Percentiles rank a stretch among this genome's conserved stretches.
Evolutionary conservation across 2,329 filamentous ascomycete species (phyloP).

Genomic region (Fusarium dimerum): DNA sequence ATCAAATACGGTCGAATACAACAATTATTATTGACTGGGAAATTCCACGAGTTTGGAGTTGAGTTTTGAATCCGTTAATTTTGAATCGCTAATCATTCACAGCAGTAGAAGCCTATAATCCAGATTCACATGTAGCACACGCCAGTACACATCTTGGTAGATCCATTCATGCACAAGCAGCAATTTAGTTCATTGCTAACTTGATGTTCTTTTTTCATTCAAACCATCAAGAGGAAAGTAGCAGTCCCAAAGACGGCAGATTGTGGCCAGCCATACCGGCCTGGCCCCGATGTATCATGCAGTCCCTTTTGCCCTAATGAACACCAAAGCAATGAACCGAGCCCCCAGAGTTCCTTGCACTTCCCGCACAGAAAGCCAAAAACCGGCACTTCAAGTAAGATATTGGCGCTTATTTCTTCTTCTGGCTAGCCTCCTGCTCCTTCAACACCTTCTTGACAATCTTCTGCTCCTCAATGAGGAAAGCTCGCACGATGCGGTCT

Average conservation of each 20-base stretch:
- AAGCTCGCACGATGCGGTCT: slow-evolving; percentile 95
- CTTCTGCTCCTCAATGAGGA: slow-evolving; percentile 99
- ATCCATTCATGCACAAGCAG: slow-evolving; percentile 23
- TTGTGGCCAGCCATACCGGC: slow-evolving; percentile 41
- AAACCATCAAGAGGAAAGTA: slow-evolving; percentile 47
- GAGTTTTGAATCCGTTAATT: too few relatives aligned
- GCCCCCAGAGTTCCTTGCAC: slow-evolving; percentile 36
- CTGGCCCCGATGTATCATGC: slow-evolving; percentile 46
- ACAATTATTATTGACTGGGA: not conserved
- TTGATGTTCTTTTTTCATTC: slow-evolving; percentile 47
- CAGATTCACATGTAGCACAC: not conserved
- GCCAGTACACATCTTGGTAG: slow-evolving; percentile 1
- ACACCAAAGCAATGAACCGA: slow-evolving; percentile 56
- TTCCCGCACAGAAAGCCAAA: slow-evolving; percentile 37
- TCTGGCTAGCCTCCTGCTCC: slow-evolving; percentile 81
- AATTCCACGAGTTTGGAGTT: not conserved
- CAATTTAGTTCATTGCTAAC: slow-evolving; percentile 30
- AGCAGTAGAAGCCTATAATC: not conserved
- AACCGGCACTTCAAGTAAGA: slow-evolving; percentile 22
- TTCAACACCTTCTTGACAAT: slow-evolving; percentile 99
- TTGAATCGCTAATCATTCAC: too few relatives aligned
- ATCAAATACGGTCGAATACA: not conserved
- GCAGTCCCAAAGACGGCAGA: slow-evolving; percentile 47
- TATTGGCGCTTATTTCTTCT: slow-evolving; percentile 65
- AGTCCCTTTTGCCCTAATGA: slow-evolving; percentile 52